Evolutionary conservation across 805 yeast species (phyloP), one percentile per base, ranked within the genome.

Genomic region (Saturnispora diversa): DNA sequence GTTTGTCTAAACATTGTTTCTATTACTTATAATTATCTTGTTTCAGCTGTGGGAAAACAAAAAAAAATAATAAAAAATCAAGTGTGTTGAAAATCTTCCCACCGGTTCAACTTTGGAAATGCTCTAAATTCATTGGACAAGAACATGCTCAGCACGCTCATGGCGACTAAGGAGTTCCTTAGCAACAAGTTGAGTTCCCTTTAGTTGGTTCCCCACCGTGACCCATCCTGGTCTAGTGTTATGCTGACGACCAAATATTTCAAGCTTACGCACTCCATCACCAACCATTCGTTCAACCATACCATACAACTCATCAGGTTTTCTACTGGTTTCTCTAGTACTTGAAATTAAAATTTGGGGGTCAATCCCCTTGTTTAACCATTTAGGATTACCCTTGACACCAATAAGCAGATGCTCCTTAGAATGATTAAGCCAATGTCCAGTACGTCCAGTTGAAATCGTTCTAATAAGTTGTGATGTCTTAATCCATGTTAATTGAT

Each of bases 401-500:
- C 96, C 97, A 7, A 90, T 83, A 4, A 88, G 60, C 32, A 86
- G 64, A 56, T 88, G 97, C 58, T 88, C 97, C 52, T 88, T 88
- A 0, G 95, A 83, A 60, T 88, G 97, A 55, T 88, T 88, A 39
- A 88, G 67, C 97, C 97, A 88, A 58, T 88, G 97, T 0, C 97
- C 97, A 0, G 97, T 88, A 48, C 97, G 66, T 1, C 97, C 97
- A 0, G 97, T 90, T 44, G 94, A 87, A 31, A 88, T 87, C 0
- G 96, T 88, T 45, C 95, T 66, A 16, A 80, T 75, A 45, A 90
- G 62, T 56, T 90, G 97, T 58, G 88, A 88, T 5, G 92, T 76
- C 58, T 88, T 88, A 44, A 86, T 73, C 97, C 97, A 88, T 7
- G 88, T 74, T 46, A 88, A 60, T 56, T 88, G 97, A 57, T 87